Evolutionary conservation across 768 basidiomycete genomes (phyloP).

Genomic region (Tremella mesenterica): DNA sequence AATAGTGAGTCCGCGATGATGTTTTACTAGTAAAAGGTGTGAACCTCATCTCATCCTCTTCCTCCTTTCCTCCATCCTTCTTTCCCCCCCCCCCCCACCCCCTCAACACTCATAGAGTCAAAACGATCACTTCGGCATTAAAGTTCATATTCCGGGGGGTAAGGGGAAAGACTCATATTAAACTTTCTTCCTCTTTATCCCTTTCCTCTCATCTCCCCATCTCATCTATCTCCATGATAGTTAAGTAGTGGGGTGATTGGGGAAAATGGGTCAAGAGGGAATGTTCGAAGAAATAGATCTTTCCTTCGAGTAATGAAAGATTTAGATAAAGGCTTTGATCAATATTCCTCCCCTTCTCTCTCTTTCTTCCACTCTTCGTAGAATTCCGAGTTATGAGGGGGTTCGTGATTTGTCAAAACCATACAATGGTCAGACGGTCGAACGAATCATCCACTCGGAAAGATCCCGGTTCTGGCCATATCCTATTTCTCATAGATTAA

Average conservation of each 20-base stretch:
- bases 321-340: no score
- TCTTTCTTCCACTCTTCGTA: background rate
- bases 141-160: slow-evolving; percentile 2
- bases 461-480: no score
- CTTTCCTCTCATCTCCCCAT: background rate
- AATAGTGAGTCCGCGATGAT: slow-evolving; percentile 31
- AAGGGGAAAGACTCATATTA: slow-evolving; percentile 33
- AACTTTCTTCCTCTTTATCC: background rate
- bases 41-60: slow-evolving; percentile 8
- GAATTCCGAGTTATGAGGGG: background rate
- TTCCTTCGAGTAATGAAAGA: no score
- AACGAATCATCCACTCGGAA: no score
- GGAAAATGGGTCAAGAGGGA: background rate
- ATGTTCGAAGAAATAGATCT: slow-evolving; percentile 23
- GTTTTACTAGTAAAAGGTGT: slow-evolving; percentile 37
- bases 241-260: background rate
- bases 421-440: no score
- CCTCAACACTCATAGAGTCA: slow-evolving; percentile 10
- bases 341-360: background rate
- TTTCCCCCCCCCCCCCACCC: background rate
- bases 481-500: no score
- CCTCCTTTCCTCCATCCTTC: background rate
- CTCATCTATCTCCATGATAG: background rate
- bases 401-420: slow-evolving; percentile 19
- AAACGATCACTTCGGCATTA: slow-evolving; percentile 13